Conservation (phyloP, 495 filamentous ascomycete genomes). For the Pyrenula massariospora region DNA sequence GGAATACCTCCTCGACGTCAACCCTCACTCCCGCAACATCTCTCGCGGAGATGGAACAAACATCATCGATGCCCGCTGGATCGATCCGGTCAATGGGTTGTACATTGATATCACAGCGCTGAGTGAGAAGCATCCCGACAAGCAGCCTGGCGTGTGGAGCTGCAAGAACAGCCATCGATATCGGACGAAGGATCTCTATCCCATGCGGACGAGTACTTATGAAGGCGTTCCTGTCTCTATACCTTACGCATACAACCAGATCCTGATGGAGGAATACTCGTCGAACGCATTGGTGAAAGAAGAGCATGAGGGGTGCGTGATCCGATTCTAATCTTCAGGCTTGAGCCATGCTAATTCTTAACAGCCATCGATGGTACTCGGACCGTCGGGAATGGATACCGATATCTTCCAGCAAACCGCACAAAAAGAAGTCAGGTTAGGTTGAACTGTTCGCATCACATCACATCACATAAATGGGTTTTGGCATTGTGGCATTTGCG, state of each 20-base stretch:
- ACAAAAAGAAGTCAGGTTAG: background rate
- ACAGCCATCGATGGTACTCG: constrained; percentile 18
- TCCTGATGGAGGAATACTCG: constrained; percentile 50
- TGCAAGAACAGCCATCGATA: constrained; percentile 80
- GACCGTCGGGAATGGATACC: constrained; percentile 20
- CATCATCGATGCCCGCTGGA: constrained; percentile 78
- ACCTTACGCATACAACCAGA: constrained; percentile 46
- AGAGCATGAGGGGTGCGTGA: constrained; percentile 40
- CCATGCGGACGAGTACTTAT: constrained; percentile 43
- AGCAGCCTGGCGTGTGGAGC: constrained; percentile 53
- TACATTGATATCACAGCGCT: constrained; percentile 86
- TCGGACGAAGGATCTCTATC: constrained; percentile 36
- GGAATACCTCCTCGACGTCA: constrained; percentile 66
- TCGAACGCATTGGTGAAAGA: constrained; percentile 36
- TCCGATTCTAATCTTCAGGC: background rate
- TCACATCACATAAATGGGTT: no score
- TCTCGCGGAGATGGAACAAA: constrained; percentile 57
- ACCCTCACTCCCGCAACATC: constrained; percentile 51
- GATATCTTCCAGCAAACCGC: background rate
- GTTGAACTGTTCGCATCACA: no score
- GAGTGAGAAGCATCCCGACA: constrained; percentile 49
- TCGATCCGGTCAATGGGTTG: constrained; percentile 63
- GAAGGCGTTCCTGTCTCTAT: constrained; percentile 50
- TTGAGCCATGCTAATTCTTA: background rate
- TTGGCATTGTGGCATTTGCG: no score